Conservation (phyloP, 257 asterid genomes). For the Marsdenia floribunda region DNA sequence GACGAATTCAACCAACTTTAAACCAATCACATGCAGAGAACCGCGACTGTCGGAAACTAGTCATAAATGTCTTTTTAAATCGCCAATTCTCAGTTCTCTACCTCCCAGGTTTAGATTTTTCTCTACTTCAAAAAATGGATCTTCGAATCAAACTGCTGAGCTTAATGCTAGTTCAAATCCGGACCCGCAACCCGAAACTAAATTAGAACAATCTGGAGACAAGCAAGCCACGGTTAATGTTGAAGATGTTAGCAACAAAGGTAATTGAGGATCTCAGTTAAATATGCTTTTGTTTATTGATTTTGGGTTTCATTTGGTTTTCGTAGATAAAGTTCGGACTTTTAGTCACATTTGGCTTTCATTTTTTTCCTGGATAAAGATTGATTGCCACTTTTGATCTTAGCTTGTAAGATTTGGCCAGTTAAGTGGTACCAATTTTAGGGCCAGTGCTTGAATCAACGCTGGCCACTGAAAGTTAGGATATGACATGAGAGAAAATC, state of each 20-base stretch:
- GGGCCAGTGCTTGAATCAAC: too few species aligned
- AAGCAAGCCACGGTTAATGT: constrained; percentile 25
- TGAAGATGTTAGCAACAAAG: constrained; percentile 57
- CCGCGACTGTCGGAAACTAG: too few species aligned
- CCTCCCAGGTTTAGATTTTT: constrained; percentile 41
- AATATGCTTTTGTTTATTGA: not conserved
- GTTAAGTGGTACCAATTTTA: not conserved
- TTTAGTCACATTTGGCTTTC: not conserved
- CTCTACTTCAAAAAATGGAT: constrained; percentile 45
- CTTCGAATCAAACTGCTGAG: constrained; percentile 9
- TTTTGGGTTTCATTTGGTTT: not conserved
- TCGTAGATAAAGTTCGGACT: not conserved
- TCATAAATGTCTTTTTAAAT: constrained; percentile 13
- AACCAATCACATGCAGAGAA: too few species aligned
- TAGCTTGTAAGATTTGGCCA: not conserved
- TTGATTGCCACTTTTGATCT: not conserved
- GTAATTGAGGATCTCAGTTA: constrained; percentile 16
- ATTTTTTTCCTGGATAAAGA: too few species aligned
- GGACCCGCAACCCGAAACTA: constrained; percentile 24
- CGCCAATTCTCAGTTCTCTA: constrained; percentile 18
- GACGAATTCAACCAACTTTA: too few species aligned
- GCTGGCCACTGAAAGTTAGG: too few species aligned
- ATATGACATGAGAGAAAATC: too few species aligned
- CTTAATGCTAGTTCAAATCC: constrained; percentile 23
- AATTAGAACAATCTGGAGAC: constrained; percentile 16